Conservation (phyloP, 2,329 filamentous ascomycete genomes). For the Xylaria polymorpha region DNA sequence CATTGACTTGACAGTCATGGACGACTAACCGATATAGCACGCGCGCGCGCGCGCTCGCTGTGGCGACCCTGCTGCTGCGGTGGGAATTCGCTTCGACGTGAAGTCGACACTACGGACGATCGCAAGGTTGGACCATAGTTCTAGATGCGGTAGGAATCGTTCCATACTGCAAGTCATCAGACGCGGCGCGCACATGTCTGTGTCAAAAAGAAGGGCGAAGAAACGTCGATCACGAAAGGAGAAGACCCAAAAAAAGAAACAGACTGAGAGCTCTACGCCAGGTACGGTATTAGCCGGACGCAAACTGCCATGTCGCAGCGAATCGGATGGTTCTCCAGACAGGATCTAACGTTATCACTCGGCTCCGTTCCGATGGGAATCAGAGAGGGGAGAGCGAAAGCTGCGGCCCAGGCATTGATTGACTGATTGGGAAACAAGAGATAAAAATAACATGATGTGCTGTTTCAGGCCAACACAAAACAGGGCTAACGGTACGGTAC, state of each 20-base stretch:
- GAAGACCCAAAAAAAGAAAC: conserved; percentile 33
- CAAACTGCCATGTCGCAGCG: conserved; percentile 27
- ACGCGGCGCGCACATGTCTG: conserved; percentile 12
- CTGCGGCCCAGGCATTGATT: background rate
- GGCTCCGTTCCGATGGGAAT: conserved; percentile 47
- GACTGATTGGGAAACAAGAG: conserved; percentile 18
- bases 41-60: background rate
- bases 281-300: background rate
- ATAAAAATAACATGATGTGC: conserved; percentile 47
- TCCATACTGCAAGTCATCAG: conserved; percentile 18
- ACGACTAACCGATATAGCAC: background rate
- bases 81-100: background rate
- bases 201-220: conserved; percentile 28
- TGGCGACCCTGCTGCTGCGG: background rate
- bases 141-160: conserved; percentile 6
- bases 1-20: background rate
- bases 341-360: conserved; percentile 37
- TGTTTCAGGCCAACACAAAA: conserved; percentile 46
- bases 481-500: conserved; percentile 31
- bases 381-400: conserved; percentile 30
- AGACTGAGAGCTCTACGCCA: background rate
- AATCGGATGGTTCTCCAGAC: conserved; percentile 36
- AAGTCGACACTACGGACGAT: conserved; percentile 8
- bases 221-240: conserved; percentile 36
- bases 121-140: conserved; percentile 3